Evolutionary conservation across 345 rosid genomes (phyloP), one percentile per base, ranked within the genome.

Genomic region (Rhizophora mangle): DNA sequence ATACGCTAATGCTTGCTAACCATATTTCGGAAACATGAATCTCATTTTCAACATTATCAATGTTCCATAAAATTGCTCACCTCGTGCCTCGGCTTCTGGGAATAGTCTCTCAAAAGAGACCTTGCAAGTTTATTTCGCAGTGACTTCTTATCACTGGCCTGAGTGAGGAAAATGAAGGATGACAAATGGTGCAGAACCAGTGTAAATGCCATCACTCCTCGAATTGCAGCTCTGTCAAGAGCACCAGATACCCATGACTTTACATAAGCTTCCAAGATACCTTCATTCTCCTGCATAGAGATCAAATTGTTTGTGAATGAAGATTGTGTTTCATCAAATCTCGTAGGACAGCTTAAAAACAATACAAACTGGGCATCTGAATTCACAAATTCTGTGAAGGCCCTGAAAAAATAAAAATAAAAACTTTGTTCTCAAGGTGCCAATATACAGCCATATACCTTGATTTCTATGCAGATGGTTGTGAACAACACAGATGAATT

Each of bases 221-320:
- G 85, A 26, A 69, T 65, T 62, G 80, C 83, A 49, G 97, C 92
- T 81, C 83, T 83, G 79, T 93, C 98, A 51, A 93, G 84, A 55
- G 90, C 86, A 66, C 91, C 90, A 37, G 91, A 72, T 49, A 81
- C 79, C 98, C 97, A 91, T 18, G 97, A 80, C 74, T 91, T 91
- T 60, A 78, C 81, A 65, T 91, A 91, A 11, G 88, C 94, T 77
- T 91, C 92, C 63, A 91, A 75, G 69, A 91, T 82, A 27, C 47
- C 85, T 57, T 88, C 92, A 55, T 94, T 78, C 51, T 89, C 90
- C 97, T 94, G 86, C 78, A 64, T 2, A 39, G 9, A 22, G 32
- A 67, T 59, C 32, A 27, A 58, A 54, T n/a, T 37, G 8, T 47
- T 30, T 34, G 13, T 47, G 19, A 66, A 30, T 21, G 24, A 60